Conservation (phyloP, 495 filamentous ascomycete species). For the Trypethelium eluteriae region DNA sequence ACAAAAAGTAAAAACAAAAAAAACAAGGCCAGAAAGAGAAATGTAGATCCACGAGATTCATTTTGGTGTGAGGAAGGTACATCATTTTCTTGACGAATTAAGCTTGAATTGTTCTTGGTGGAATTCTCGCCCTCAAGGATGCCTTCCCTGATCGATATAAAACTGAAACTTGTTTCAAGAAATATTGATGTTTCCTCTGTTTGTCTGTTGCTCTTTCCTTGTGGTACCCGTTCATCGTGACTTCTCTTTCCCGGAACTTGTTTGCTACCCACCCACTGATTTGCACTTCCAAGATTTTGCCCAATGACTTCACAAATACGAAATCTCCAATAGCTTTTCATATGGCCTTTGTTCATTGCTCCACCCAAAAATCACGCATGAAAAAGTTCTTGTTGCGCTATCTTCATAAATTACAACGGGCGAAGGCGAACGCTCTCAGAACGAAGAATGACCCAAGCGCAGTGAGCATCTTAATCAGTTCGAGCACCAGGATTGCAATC, state of each 20-base stretch:
- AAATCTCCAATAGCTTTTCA: not conserved
- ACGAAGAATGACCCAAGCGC: not conserved
- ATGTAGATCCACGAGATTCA: too few species aligned
- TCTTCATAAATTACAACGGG: not conserved
- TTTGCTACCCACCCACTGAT: not conserved
- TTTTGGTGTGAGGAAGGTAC: too few species aligned
- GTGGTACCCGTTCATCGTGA: not conserved
- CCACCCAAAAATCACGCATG: not conserved
- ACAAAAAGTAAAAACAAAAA: too few species aligned
- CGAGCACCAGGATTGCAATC: not conserved
- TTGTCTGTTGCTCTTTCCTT: not conserved
- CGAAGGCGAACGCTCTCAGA: not conserved
- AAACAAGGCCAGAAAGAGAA: too few species aligned
- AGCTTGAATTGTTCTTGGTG: not conserved
- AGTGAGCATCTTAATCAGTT: constrained; percentile 1
- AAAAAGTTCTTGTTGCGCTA: not conserved
- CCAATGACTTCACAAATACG: not conserved
- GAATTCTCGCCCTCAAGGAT: too few species aligned
- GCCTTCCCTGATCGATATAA: too few species aligned
- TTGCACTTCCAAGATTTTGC: not conserved
- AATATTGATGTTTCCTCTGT: not conserved
- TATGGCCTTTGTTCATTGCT: not conserved
- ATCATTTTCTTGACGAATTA: too few species aligned
- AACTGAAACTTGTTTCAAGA: not conserved
- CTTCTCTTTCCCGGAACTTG: not conserved